Base-by-base conservation (phyloP, 495 filamentous ascomycete genomes). In the Xeromyces bisporus region DNA sequence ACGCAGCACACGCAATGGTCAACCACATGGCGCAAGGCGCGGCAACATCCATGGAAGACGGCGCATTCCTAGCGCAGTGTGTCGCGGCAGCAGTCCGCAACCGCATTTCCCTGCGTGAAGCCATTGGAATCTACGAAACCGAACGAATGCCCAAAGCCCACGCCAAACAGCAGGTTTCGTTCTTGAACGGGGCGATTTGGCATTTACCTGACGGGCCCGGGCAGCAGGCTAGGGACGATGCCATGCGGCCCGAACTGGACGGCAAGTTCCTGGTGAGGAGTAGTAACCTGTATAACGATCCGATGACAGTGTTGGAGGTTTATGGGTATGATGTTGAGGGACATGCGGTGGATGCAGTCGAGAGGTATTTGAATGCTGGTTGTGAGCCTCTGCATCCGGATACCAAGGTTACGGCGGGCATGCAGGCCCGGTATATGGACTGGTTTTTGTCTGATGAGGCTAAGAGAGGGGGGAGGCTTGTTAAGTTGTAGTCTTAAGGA, bases 1-100 rank as follows among this genome's bases (percentile, higher is more conserved):
- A 66, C 39, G 60, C 58, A 3, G 60, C 60, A 7, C 62, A 64
- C 40, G 46, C 60, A 1, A 62, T 66, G 58, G 42, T 62, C n/a
- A 53, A 55, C 2, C 56, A 59, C 31, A 55, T 60, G 43, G 51
- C 54, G 3, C 53, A 58, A 39, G 53, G 48, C 12, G 57, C 54
- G 12, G 58, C 52, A 9, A 58, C 54, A 41, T 52, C 52, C 2
- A 46, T 65, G 20, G 55, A 55, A 33, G 51, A 50, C 18, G 49
- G 47, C 4, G 36, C 37, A 6, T 46, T 48, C 28, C 40, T 48
- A 10, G 47, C 32, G 6, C 38, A 39, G 20, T 43, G 36, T 11
- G 15, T 48, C 18, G 45, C 34, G 14, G 36, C 27, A 17, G 42
- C 35, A 7, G 24, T 32, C 6, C 38, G 43, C 6, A 40, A 39